Evolutionary conservation across 202 grass and related monocot species (phyloP).

Genomic region (Carex sylvatica): DNA sequence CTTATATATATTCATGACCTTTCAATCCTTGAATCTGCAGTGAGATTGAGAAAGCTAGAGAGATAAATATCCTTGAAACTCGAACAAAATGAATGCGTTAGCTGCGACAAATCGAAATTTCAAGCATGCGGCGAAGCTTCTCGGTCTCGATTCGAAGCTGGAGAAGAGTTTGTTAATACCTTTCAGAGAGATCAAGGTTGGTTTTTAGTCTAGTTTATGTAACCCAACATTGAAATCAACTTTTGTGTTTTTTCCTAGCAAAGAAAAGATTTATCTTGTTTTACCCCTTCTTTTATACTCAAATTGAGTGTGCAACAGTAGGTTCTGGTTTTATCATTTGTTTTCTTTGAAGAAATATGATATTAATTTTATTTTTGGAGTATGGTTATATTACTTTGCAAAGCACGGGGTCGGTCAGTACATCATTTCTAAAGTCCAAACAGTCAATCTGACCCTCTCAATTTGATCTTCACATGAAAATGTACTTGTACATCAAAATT

Average conservation of each 20-base stretch:
- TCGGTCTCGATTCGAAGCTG: constrained; percentile 86
- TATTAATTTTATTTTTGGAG: no score
- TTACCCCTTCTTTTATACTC: neutral
- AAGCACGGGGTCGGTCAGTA: no score
- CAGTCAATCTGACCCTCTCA: no score
- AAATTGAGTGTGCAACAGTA: neutral
- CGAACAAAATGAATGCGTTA: constrained; percentile 80
- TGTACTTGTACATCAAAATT: no score
- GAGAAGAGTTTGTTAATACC: constrained; percentile 96
- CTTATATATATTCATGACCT: neutral
- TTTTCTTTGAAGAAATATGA: neutral
- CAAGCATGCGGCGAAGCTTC: constrained; percentile 89
- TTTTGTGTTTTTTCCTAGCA: neutral
- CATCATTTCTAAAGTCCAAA: no score
- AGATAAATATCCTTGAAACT: constrained; percentile 11
- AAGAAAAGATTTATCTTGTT: neutral
- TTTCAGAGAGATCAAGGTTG: constrained; percentile 97
- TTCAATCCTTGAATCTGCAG: neutral
- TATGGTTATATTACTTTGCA: no score
- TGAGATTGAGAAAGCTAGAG: neutral
- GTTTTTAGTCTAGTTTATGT: neutral
- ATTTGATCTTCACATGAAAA: no score
- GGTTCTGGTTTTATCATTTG: neutral
- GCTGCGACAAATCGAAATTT: constrained; percentile 92
- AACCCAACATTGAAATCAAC: neutral